These are phyloP conservation scores for Nasturtium officinale DNA, from an alignment of 345 rosid genomes.

Conservation along the genomic window DNA sequence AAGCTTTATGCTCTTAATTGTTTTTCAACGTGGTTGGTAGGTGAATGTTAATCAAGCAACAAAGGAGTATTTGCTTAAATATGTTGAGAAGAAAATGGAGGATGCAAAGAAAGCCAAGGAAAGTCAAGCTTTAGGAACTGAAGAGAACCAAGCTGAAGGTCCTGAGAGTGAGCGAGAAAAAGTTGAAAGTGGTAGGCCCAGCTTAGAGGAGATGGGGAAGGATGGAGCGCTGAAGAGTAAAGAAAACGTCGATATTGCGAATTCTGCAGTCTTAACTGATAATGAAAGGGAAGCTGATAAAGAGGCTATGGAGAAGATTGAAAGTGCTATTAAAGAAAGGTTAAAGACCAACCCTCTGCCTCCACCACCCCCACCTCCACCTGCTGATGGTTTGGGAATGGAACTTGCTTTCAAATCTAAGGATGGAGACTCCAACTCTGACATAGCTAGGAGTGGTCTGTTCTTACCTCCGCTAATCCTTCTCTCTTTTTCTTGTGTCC, in stretches of 20 bases:
- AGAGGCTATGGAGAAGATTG: constrained; percentile 72
- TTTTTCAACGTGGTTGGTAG: constrained; percentile 43
- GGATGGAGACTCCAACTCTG: constrained; percentile 69
- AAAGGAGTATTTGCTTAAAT: constrained; percentile 73
- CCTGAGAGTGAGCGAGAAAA: constrained; percentile 50
- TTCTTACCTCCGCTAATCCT: constrained; percentile 24
- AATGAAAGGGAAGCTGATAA: constrained; percentile 82
- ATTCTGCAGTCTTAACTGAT: constrained; percentile 75
- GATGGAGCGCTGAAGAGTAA: constrained; percentile 55
- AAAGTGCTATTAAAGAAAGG: constrained; percentile 77
- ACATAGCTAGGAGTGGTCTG: constrained; percentile 57
- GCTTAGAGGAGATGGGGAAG: constrained; percentile 47
- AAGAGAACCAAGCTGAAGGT: constrained; percentile 52
- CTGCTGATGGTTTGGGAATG: constrained; percentile 55
- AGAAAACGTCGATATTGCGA: constrained; percentile 61
- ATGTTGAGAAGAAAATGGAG: constrained; percentile 81
- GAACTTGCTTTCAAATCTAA: constrained; percentile 62
- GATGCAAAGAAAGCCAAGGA: constrained; percentile 64
- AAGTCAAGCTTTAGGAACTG: constrained; percentile 46
- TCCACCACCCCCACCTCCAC: constrained; percentile 74
- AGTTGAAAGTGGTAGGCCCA: constrained; percentile 35
- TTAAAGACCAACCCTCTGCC: constrained; percentile 81
- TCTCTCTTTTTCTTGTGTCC: neutral
- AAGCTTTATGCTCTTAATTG: neutral
- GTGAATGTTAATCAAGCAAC: constrained; percentile 92